Conservation (phyloP, 169 alveolate genomes). For the Neospora caninum region DNA sequence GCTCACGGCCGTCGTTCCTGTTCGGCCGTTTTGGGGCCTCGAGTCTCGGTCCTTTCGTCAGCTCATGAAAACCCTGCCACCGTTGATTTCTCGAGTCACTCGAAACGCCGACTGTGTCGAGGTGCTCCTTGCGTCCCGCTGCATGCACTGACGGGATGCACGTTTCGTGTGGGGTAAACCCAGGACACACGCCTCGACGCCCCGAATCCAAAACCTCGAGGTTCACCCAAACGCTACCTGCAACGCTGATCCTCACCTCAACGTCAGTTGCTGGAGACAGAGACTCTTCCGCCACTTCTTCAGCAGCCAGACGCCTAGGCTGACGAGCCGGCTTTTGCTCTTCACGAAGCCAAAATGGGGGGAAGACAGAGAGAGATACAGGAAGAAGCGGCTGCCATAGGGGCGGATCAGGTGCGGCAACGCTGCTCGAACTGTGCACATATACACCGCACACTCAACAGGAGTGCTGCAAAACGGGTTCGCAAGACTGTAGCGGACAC, state of each 20-base stretch:
- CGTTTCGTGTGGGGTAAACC: no score
- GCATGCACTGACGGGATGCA: no score
- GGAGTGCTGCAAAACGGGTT: not conserved
- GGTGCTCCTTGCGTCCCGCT: no score
- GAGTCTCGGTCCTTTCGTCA: no score
- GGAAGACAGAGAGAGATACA: conserved; percentile 81
- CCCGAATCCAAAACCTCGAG: no score
- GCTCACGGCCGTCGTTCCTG: no score
- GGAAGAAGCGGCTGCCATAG: conserved; percentile 81
- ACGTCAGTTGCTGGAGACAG: conserved; percentile 86
- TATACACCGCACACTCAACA: not conserved
- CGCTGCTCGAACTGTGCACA: conserved; percentile 87
- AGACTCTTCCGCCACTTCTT: conserved; percentile 88
- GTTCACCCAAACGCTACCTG: no score
- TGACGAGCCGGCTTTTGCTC: conserved; percentile 85
- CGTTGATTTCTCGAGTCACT: no score
- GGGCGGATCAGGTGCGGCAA: conserved; percentile 84
- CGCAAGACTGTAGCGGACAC: not conserved
- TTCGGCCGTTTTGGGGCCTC: no score
- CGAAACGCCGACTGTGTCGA: no score
- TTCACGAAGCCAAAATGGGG: conserved; percentile 94
- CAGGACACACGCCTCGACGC: no score
- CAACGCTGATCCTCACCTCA: conserved; percentile 65
- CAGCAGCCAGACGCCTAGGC: conserved; percentile 87
- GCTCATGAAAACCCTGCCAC: no score